Base-by-base conservation (phyloP, 768 basidiomycete genomes). In the Lanmaoa rubissima region DNA sequence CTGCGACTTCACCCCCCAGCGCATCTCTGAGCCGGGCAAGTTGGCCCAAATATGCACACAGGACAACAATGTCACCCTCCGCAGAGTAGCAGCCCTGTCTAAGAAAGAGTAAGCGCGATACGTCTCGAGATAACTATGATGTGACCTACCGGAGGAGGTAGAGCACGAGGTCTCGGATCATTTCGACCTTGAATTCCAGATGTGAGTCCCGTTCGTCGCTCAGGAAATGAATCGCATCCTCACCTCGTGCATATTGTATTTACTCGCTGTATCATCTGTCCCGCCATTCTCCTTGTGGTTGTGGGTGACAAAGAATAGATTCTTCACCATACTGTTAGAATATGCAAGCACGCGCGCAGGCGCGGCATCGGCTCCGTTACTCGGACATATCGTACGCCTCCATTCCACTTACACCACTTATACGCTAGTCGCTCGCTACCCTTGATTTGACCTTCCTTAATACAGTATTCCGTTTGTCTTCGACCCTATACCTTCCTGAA, bases 191-290 rank as follows among this genome's bases (percentile, higher is more conserved):
- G 26, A 6, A 45, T 59, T 36, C 26, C 8, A 0, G 8, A 31
- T 1, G 3, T 55, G 39, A 51, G 40, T 64, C 60, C 3, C 60
- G 46, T 60, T 28, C 9, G 5, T 12, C 16, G 11, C 13, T 36
- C 24, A 0, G 40, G 6, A 41, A 36, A 3, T 17, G 1, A 1
- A 46, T 2, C 0, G 12, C 5, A 39, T 80, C 81, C 78, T 88
- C 84, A 85, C 89, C 79, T 92, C 90, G 52, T 81, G 87, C 4
- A 64, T 71, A 64, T 91, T 91, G 65, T 74, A 82, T 59, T 86
- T 90, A 51, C 84, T 86, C 0, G 76, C 76, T 0, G 83, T 81
- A n/a, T 90, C 86, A 7, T 86, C 84, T 9, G 61, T 72, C 1
- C 80, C 81, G 4, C 77, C 81, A 34, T 82, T 82, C 67, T 92